A percentile compares a stretch with the other conserved stretches of the same genome.
Conservation (phyloP, 768 basidiomycete genomes). For the Kwoniella dejecticola region DNA sequence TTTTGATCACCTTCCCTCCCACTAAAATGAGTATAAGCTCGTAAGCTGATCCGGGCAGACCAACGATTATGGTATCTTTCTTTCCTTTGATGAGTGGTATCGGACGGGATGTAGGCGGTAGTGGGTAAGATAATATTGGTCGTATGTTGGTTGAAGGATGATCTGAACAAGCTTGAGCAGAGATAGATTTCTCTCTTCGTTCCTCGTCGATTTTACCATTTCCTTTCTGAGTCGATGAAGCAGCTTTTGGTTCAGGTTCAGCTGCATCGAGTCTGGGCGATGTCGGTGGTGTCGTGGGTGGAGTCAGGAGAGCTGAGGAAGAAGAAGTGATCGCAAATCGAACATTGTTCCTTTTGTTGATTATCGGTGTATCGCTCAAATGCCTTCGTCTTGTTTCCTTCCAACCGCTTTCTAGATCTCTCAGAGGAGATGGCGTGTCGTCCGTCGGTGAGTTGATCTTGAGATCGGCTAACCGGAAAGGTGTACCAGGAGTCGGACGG, state of each 20-base stretch:
- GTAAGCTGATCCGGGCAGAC: not conserved
- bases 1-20: not conserved
- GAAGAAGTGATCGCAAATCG: constrained; percentile 10
- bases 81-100: constrained; percentile 14
- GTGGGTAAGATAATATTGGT: constrained; percentile 25
- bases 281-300: constrained; percentile 10
- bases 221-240: too few relatives aligned
- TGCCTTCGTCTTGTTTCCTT: constrained; percentile 20
- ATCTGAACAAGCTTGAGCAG: not conserved
- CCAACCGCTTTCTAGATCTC: constrained; percentile 42
- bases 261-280: not conserved
- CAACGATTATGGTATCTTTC: constrained; percentile 21
- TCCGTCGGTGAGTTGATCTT: not conserved
- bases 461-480: too few relatives aligned
- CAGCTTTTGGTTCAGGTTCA: too few relatives aligned
- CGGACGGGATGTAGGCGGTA: constrained; percentile 23
- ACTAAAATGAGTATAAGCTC: not conserved
- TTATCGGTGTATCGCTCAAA: not conserved
- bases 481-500: too few relatives aligned
- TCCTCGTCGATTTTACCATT: too few relatives aligned
- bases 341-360: not conserved
- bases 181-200: not conserved
- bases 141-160: too few relatives aligned
- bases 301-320: constrained; percentile 18
- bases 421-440: constrained; percentile 35